Evolutionary conservation across 2,329 filamentous ascomycete genomes (phyloP).

Genomic region (Cordyceps fumosorosea): DNA sequence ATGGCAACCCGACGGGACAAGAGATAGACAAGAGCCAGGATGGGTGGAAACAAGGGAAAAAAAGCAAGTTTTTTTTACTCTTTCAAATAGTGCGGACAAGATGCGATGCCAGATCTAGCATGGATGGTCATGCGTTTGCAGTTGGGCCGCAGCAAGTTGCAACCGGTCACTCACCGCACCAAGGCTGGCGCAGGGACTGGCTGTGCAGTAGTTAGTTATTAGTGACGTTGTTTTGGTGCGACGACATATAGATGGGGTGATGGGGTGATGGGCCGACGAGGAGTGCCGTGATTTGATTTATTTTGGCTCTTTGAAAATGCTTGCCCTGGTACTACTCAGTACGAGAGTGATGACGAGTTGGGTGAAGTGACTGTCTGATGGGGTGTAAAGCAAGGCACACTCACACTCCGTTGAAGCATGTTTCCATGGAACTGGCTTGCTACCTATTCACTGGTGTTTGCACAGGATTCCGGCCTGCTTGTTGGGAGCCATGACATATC

Average conservation of each 20-base stretch:
- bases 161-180: neutral
- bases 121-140: neutral
- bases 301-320: neutral
- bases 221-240: neutral
- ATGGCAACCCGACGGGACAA: too few species aligned
- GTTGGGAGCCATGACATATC: too few species aligned
- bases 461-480: neutral
- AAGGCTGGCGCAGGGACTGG: neutral
- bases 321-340: too few species aligned
- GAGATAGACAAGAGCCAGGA: neutral
- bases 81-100: neutral
- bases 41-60: neutral
- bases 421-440: too few species aligned
- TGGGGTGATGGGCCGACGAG: neutral
- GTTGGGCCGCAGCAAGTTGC: neutral
- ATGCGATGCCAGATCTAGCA: slow-evolving; percentile 2
- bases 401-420: too few species aligned
- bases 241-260: neutral
- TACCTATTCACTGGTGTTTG: too few species aligned
- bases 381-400: too few species aligned
- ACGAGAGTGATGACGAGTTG: too few species aligned
- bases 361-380: too few species aligned
- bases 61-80: neutral
- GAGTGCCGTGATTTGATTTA: neutral
- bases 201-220: neutral